Evolutionary conservation across 139 green algal species (phyloP).

Genomic region (Chlorella sorokiniana): DNA sequence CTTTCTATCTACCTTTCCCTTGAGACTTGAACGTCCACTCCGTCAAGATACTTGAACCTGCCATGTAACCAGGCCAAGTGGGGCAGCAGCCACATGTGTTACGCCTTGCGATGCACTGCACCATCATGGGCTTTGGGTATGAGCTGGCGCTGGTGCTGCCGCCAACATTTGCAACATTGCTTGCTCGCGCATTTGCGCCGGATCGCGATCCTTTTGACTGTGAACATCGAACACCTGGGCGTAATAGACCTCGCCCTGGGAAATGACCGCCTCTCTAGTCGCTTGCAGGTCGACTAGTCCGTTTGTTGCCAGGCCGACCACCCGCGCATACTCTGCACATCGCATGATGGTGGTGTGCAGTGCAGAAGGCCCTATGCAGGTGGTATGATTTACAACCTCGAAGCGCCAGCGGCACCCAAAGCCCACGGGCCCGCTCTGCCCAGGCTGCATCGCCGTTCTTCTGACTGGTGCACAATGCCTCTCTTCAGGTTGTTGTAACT

Average conservation of each 20-base stretch:
- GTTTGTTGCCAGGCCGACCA: background rate
- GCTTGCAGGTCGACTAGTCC: background rate
- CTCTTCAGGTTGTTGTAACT: conserved; percentile 69
- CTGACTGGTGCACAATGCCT: background rate
- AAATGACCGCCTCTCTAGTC: background rate
- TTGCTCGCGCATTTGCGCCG: too few species aligned
- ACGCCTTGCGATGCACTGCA: too few species aligned
- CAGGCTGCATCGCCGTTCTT: background rate
- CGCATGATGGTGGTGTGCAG: background rate
- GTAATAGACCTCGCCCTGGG: background rate
- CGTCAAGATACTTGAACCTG: too few species aligned
- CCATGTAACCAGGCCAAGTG: too few species aligned
- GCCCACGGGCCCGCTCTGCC: too few species aligned
- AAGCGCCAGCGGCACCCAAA: background rate
- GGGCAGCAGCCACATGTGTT: too few species aligned
- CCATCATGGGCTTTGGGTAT: too few species aligned
- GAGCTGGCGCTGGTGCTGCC: too few species aligned
- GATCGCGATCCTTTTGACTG: too few species aligned
- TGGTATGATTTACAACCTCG: background rate
- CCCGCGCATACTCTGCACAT: background rate
- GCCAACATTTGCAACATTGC: too few species aligned
- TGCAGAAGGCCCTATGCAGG: background rate
- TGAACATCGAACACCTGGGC: background rate
- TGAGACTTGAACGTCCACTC: too few species aligned
- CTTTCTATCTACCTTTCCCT: too few species aligned